Percentiles rank a stretch among this genome's conserved stretches.
Conservation (phyloP, 2,329 filamentous ascomycete genomes). For the Aureobasidium sp. region DNA sequence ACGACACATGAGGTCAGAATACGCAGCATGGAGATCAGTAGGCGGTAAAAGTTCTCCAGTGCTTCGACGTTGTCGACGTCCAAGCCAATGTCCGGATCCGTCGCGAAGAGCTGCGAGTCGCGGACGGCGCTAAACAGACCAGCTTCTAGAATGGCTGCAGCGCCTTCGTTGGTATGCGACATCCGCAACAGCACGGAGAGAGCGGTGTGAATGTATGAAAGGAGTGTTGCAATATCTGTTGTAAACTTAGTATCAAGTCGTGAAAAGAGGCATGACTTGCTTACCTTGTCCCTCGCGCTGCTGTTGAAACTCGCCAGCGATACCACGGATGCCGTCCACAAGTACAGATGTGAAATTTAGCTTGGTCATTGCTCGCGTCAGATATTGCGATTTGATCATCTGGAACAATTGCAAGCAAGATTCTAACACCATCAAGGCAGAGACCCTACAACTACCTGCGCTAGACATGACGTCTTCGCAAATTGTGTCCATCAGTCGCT, state of each 20-base stretch:
- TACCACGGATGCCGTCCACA: conserved; percentile 74
- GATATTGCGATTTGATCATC: conserved; percentile 59
- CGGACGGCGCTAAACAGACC: conserved; percentile 78
- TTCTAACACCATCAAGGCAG: conserved; percentile 77
- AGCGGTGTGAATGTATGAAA: conserved; percentile 63
- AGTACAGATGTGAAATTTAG: conserved; percentile 89
- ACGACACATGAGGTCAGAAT: conserved; percentile 78
- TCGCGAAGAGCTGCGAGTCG: conserved; percentile 75
- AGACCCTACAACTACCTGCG: conserved; percentile 72
- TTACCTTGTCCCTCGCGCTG: conserved; percentile 27
- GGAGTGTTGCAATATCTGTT: conserved; percentile 47
- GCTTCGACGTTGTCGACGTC: conserved; percentile 62
- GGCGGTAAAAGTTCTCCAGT: conserved; percentile 72
- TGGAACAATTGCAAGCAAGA: conserved; percentile 68
- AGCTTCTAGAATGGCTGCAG: conserved; percentile 78
- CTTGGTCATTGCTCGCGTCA: conserved; percentile 72
- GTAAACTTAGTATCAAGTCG: conserved; percentile 10
- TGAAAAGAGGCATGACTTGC: background rate
- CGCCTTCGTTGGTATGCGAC: conserved; percentile 75
- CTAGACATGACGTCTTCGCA: conserved; percentile 91
- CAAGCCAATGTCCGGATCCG: conserved; percentile 87
- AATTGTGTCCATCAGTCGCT: conserved; percentile 73
- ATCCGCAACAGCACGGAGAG: conserved; percentile 78
- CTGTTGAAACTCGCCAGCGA: conserved; percentile 58
- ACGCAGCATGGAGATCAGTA: conserved; percentile 72